Evolutionary conservation across 257 asterid genomes (phyloP).

Genomic region (Solanum sparsipilum): DNA sequence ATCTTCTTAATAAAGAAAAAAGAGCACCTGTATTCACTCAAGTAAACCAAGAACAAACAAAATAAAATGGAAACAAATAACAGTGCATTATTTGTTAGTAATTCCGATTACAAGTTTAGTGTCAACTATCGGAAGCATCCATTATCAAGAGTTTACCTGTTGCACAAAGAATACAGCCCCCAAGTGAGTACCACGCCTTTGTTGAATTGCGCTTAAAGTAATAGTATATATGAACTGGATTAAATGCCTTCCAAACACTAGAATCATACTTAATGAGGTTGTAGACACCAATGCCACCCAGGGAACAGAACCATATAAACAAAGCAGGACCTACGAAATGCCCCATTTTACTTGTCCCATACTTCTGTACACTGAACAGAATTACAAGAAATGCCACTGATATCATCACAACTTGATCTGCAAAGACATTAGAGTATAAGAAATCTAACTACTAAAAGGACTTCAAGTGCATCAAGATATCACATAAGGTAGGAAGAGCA

Average conservation of each 20-base stretch:
- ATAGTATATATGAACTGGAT: constrained; percentile 78
- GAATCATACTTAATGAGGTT: constrained; percentile 79
- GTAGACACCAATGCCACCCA: constrained; percentile 88
- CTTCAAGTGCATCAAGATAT: background rate
- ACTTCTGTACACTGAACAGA: constrained; percentile 88
- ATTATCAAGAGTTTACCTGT: constrained; percentile 48
- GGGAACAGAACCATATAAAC: constrained; percentile 95
- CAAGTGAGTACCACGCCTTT: constrained; percentile 90
- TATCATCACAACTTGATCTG: constrained; percentile 90
- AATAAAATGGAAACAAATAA: background rate
- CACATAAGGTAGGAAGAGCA: background rate
- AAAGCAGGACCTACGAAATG: constrained; percentile 90
- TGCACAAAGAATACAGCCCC: constrained; percentile 92
- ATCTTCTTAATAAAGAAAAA: background rate
- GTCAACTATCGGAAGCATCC: background rate
- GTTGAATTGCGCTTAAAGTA: constrained; percentile 71
- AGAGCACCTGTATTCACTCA: background rate
- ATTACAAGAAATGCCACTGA: constrained; percentile 73
- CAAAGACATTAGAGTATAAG: constrained; percentile 14
- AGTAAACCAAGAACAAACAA: background rate
- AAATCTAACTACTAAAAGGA: background rate
- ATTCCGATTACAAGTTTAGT: background rate
- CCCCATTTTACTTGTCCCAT: constrained; percentile 96
- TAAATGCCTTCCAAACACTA: constrained; percentile 66
- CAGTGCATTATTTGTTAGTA: background rate